Evolutionary conservation across 2,329 filamentous ascomycete species (phyloP).

Genomic region (Chalara sp.): DNA sequence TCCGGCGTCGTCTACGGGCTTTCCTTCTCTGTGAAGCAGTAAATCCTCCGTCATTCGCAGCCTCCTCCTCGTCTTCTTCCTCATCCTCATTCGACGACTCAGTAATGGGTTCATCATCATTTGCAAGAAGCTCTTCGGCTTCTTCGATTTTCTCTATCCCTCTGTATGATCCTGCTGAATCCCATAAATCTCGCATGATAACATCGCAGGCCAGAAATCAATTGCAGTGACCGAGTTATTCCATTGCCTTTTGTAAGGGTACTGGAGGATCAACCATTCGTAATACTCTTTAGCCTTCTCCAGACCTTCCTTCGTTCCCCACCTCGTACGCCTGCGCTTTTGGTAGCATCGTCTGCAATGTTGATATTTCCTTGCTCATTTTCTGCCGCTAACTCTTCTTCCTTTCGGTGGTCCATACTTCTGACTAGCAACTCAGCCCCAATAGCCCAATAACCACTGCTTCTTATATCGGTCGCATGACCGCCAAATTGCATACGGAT

Average conservation of each 20-base stretch:
- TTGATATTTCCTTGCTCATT: not conserved
- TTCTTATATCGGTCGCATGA: slow-evolving; percentile 58
- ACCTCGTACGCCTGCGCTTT: slow-evolving; percentile 10
- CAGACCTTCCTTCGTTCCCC: slow-evolving; percentile 43
- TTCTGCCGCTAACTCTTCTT: slow-evolving; percentile 5
- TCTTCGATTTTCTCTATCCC: slow-evolving; percentile 32
- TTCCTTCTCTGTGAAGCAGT: slow-evolving; percentile 13
- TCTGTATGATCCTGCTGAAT: slow-evolving; percentile 52
- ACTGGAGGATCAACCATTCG: slow-evolving; percentile 68
- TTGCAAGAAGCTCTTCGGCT: slow-evolving; percentile 23
- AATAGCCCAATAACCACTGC: slow-evolving; percentile 69
- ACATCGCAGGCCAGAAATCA: slow-evolving; percentile 76
- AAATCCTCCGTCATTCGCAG: slow-evolving; percentile 16
- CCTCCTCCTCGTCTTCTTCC: slow-evolving; percentile 11
- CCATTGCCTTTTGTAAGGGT: slow-evolving; percentile 58
- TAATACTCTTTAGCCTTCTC: slow-evolving; percentile 62
- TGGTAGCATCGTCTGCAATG: not conserved
- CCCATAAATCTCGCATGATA: slow-evolving; percentile 75
- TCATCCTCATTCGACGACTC: slow-evolving; percentile 12
- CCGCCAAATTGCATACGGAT: slow-evolving; percentile 53
- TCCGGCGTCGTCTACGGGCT: slow-evolving; percentile 5
- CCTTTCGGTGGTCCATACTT: slow-evolving; percentile 17
- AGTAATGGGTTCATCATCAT: slow-evolving; percentile 17
- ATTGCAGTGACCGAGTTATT: slow-evolving; percentile 57
- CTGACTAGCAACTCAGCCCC: slow-evolving; percentile 80